Conservation (phyloP, 2,329 filamentous ascomycete genomes). For the Diaporthe vaccinii region DNA sequence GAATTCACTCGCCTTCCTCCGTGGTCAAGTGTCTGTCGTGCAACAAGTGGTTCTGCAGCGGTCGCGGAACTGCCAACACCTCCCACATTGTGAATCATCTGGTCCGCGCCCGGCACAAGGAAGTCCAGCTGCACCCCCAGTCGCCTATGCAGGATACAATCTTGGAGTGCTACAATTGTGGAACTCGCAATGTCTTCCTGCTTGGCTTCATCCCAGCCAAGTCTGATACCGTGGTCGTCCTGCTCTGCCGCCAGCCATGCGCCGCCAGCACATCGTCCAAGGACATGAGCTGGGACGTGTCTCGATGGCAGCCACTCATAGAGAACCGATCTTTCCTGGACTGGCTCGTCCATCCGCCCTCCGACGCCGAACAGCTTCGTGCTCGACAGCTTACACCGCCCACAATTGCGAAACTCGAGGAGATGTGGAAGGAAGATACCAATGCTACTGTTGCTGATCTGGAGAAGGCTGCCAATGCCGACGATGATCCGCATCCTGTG, state of each 20-base stretch:
- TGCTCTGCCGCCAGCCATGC: conserved; percentile 96
- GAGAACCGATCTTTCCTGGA: conserved; percentile 95
- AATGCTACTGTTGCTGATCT: conserved; percentile 90
- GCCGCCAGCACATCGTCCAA: conserved; percentile 95
- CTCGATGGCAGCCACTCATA: conserved; percentile 96
- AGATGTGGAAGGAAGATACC: conserved; percentile 98
- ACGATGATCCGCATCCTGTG: conserved; percentile 95
- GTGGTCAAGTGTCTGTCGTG: conserved; percentile 97
- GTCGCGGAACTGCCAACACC: conserved; percentile 94
- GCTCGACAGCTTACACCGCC: conserved; percentile 93
- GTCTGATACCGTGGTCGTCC: conserved; percentile 96
- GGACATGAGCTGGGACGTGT: conserved; percentile 99
- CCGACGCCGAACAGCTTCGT: conserved; percentile 95
- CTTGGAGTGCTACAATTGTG: conserved; percentile 98
- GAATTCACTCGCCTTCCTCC: conserved; percentile 94
- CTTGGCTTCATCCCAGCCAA: conserved; percentile 99
- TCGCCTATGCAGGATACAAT: conserved; percentile 96
- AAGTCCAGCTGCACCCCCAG: conserved; percentile 94
- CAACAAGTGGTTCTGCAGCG: conserved; percentile 99
- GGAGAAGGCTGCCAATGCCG: conserved; percentile 90
- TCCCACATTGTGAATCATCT: conserved; percentile 99
- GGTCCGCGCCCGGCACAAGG: conserved; percentile 96
- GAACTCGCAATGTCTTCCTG: conserved; percentile 98
- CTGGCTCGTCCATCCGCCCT: conserved; percentile 91
- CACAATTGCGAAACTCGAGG: conserved; percentile 95